Conservation (phyloP, 1,139 yeast species). For the Geotrichum candidum region DNA sequence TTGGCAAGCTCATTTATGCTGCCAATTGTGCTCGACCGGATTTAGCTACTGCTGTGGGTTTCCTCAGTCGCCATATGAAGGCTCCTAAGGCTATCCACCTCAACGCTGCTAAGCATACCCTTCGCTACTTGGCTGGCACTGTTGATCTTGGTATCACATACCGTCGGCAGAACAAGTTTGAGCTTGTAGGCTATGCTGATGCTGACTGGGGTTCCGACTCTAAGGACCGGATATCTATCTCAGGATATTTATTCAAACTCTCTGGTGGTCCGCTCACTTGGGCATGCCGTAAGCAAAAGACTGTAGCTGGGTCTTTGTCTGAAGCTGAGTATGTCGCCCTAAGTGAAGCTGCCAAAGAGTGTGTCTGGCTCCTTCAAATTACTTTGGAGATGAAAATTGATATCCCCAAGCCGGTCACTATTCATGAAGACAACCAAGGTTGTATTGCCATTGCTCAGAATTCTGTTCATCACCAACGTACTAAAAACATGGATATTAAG, state of each 20-base stretch:
- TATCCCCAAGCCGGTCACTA: neutral
- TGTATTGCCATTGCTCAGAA: constrained; percentile 20
- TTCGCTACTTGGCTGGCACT: constrained; percentile 18
- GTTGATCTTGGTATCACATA: neutral
- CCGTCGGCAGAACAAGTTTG: neutral
- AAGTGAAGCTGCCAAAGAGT: neutral
- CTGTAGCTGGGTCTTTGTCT: neutral
- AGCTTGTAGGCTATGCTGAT: constrained; percentile 8
- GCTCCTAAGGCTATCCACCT: neutral
- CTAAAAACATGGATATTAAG: constrained; percentile 21
- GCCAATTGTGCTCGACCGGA: constrained; percentile 21
- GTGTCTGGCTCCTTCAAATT: constrained; percentile 2
- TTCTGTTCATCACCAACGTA: constrained; percentile 17
- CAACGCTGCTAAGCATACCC: constrained; percentile 15
- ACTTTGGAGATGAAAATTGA: neutral
- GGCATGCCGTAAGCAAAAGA: constrained; percentile 8
- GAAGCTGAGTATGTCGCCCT: constrained; percentile 9
- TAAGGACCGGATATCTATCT: constrained; percentile 11
- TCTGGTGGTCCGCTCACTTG: constrained; percentile 16
- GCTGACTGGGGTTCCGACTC: constrained; percentile 19
- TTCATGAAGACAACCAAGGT: constrained; percentile 22
- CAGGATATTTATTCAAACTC: constrained; percentile 16
- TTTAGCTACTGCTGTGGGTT: constrained; percentile 14
- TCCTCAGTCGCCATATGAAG: neutral
- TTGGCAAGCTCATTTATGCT: constrained; percentile 19